A percentile compares a stretch with the other conserved stretches of the same genome.
These are phyloP conservation scores for Funneliformis geosporum DNA, from an alignment of 192 early-diverging fungal genomes.

Conservation along the genomic window DNA sequence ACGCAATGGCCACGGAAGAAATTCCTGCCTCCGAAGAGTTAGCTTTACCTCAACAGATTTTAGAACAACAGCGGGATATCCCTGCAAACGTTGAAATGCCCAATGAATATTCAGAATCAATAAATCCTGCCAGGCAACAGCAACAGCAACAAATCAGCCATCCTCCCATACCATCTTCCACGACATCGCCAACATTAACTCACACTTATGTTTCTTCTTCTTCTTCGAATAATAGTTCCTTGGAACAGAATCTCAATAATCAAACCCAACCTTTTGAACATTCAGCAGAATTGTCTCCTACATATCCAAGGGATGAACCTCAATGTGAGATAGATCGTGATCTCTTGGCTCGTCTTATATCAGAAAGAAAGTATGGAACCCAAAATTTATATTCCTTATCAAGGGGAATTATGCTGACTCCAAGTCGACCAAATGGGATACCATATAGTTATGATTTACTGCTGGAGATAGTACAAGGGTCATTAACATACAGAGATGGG, in stretches of 20 bases:
- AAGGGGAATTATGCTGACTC: not conserved
- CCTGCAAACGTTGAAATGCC: not conserved
- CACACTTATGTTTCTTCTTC: not conserved
- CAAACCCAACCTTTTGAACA: not conserved
- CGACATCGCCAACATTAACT: not conserved
- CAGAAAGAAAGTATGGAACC: not conserved
- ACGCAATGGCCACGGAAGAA: not conserved
- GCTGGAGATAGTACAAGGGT: not conserved
- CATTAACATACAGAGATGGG: not conserved
- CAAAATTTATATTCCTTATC: not conserved
- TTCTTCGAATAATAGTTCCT: not conserved
- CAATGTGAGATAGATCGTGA: conserved; percentile 1
- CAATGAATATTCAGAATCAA: not conserved
- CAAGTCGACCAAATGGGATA: not conserved
- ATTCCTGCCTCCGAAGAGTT: not conserved
- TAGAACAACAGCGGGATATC: not conserved
- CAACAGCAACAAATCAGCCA: too few relatives aligned
- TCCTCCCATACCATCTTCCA: too few relatives aligned
- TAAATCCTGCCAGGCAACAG: too few relatives aligned
- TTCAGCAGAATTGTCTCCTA: not conserved
- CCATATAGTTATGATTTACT: conserved; percentile 5
- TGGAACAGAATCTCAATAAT: not conserved
- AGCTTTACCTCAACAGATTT: not conserved
- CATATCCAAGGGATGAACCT: not conserved
- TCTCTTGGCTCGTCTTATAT: not conserved